Evolutionary conservation across 768 basidiomycete species (phyloP).

Genomic region (Leccinum variicolor): DNA sequence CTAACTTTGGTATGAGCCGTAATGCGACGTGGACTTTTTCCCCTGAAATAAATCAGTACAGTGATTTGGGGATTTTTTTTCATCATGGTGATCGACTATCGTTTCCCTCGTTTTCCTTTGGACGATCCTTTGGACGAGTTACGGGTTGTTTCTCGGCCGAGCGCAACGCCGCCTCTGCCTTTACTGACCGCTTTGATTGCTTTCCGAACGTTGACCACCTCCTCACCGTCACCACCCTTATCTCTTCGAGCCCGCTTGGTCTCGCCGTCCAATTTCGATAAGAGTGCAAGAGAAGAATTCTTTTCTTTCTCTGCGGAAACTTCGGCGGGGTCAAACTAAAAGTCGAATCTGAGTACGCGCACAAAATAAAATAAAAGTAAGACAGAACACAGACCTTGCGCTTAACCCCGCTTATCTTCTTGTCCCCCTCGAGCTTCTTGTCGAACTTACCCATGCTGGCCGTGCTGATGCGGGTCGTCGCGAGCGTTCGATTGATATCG

Average conservation of each 20-base stretch:
- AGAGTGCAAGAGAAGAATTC: slow-evolving; percentile 66
- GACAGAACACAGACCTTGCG: slow-evolving; percentile 62
- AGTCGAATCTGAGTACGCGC: slow-evolving; percentile 1
- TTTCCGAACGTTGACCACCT: slow-evolving; percentile 82
- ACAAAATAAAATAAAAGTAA: not conserved
- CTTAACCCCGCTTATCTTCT: slow-evolving; percentile 83
- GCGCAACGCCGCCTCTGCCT: slow-evolving; percentile 59
- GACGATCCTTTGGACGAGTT: slow-evolving; percentile 23
- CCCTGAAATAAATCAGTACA: not conserved
- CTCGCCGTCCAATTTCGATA: slow-evolving; percentile 73
- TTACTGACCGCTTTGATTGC: slow-evolving; percentile 77
- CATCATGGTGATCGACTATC: not conserved
- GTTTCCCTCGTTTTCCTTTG: slow-evolving; percentile 29
- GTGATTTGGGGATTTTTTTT: not conserved
- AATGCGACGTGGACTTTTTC: slow-evolving; percentile 5
- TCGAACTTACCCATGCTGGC: slow-evolving; percentile 97
- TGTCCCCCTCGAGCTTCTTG: slow-evolving; percentile 85
- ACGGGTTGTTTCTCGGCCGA: slow-evolving; percentile 41
- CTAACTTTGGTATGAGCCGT: slow-evolving; percentile 8
- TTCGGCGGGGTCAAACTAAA: slow-evolving; percentile 89
- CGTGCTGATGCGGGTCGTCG: slow-evolving; percentile 77
- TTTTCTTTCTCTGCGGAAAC: slow-evolving; percentile 63
- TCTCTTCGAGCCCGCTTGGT: slow-evolving; percentile 51
- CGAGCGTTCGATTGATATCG: slow-evolving; percentile 74
- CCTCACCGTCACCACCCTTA: slow-evolving; percentile 34